A percentile compares a stretch with the other conserved stretches of the same genome.
Evolutionary conservation across 1,139 yeast genomes (phyloP).

Genomic region (Geotrichum aggregatum): DNA sequence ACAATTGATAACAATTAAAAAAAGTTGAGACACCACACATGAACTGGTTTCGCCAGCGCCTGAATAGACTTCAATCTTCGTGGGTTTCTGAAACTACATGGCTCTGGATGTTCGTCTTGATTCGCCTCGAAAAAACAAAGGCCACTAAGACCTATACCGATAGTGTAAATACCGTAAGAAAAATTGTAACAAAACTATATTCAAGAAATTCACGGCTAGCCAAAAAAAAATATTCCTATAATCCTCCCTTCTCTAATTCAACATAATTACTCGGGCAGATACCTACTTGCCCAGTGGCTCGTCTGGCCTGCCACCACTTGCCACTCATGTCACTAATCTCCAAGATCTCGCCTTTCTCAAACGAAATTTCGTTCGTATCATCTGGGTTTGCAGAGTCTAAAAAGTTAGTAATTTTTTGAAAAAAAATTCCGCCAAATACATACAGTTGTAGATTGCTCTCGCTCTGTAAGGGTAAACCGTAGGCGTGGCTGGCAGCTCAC

Average conservation of each 20-base stretch:
- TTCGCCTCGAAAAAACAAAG: no score
- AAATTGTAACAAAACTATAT: no score
- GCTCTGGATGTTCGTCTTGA: no score
- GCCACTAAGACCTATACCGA: no score
- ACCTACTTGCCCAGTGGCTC: constrained; percentile 87
- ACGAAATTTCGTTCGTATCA: constrained; percentile 89
- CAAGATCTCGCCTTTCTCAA: constrained; percentile 81
- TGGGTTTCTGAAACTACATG: no score
- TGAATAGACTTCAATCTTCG: no score
- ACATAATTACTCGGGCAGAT: constrained; percentile 96
- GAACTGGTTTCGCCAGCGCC: no score
- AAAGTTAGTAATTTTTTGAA: background rate
- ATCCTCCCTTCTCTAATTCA: constrained; percentile 42
- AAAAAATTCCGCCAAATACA: constrained; percentile 26
- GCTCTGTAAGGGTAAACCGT: constrained; percentile 77
- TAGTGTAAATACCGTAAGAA: no score
- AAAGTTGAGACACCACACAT: no score
- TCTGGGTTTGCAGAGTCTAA: constrained; percentile 70
- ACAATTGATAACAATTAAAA: no score
- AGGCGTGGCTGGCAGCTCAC: constrained; percentile 32
- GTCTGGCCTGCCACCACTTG: constrained; percentile 97
- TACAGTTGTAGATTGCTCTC: constrained; percentile 77
- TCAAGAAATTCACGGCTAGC: background rate
- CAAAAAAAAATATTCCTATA: background rate
- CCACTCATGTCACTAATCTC: constrained; percentile 93